A percentile compares a stretch with the other conserved stretches of the same genome.
Conservation (phyloP, 164 flowering plant genomes). For the Vitis labrusca region DNA sequence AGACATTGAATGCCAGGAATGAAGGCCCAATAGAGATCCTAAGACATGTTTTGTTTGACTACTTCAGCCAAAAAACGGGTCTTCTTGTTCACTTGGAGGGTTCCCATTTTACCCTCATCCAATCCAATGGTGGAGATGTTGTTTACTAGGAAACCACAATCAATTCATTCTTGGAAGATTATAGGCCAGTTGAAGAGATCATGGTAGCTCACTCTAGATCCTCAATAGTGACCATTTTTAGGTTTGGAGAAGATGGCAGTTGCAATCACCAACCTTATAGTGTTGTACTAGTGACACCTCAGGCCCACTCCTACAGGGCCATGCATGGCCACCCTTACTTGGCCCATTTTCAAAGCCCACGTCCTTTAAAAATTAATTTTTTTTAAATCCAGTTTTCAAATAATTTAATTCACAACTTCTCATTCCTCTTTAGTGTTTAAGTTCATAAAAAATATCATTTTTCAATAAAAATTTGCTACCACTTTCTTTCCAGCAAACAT, state of each 20-base stretch:
- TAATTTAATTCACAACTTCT: no score
- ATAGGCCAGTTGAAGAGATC: conserved; percentile 68
- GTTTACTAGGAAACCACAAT: conserved; percentile 87
- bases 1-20: conserved; percentile 57
- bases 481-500: no score
- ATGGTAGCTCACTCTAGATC: conserved; percentile 79
- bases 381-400: no score
- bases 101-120: conserved; percentile 69
- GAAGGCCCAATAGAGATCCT: conserved; percentile 75
- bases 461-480: no score
- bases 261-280: no score
- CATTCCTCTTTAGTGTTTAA: no score
- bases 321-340: no score
- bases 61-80: conserved; percentile 72
- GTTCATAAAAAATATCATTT: no score
- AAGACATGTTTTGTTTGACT: conserved; percentile 66
- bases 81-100: conserved; percentile 70
- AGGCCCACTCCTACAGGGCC: no score
- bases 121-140: conserved; percentile 62
- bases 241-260: conserved; percentile 69
- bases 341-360: no score
- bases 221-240: conserved; percentile 68
- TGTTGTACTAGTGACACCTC: no score
- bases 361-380: no score
- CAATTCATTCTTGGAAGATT: conserved; percentile 65